Percentiles rank a stretch among this genome's conserved stretches.
phyloP scores from a whole-genome alignment of 2,329 filamentous ascomycete species.

The Trichoderma citrinoviride region DNA sequence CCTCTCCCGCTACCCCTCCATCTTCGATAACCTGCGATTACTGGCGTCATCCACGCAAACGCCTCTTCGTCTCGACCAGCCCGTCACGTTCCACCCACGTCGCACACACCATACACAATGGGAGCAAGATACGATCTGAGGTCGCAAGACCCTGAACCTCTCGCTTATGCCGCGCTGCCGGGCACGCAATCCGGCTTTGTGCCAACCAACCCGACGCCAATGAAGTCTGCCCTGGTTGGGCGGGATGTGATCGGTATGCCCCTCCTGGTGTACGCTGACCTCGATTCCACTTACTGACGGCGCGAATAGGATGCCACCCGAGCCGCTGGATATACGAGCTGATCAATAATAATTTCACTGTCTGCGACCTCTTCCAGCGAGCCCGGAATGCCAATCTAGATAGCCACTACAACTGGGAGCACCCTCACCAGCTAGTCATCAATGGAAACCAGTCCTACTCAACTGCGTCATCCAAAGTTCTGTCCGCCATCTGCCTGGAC shows the following conservation, averaged over 20 bases:
- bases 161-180: constrained; percentile 35
- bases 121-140: constrained; percentile 30
- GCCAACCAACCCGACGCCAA: constrained; percentile 32
- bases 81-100: neutral
- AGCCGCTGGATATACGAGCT: constrained; percentile 44
- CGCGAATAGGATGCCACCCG: constrained; percentile 36
- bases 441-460: constrained; percentile 42
- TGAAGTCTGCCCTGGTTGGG: constrained; percentile 34
- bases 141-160: constrained; percentile 31
- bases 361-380: constrained; percentile 39
- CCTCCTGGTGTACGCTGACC: neutral
- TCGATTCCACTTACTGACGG: constrained; percentile 21
- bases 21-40: neutral
- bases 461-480: constrained; percentile 28
- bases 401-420: constrained; percentile 35
- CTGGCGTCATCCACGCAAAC: neutral
- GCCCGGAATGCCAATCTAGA: constrained; percentile 33
- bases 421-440: constrained; percentile 38
- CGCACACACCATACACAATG: constrained; percentile 27
- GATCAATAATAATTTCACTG: constrained; percentile 38
- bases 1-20: constrained; percentile 9
- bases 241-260: constrained; percentile 32
- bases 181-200: constrained; percentile 34
- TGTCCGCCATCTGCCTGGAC: constrained; percentile 41
- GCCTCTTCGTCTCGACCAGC: neutral